These are phyloP conservation scores for Trametopsis cervina DNA, from an alignment of 768 basidiomycete species.

Conservation along the genomic window DNA sequence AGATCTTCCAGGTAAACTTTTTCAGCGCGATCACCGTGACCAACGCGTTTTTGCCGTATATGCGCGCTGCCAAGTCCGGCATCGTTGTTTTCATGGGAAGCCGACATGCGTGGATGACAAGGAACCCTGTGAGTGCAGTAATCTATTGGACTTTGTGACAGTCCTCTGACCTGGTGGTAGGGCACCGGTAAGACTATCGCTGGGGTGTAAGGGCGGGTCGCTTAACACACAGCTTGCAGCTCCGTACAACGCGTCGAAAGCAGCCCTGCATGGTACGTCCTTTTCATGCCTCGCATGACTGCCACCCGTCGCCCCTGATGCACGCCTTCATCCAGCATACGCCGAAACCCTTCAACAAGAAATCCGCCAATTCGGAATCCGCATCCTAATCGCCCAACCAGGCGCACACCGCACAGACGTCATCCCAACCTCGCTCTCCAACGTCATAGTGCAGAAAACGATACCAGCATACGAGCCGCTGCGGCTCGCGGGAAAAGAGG, in stretches of 20 bases:
- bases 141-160: neutral
- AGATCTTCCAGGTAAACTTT: constrained; percentile 31
- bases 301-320: neutral
- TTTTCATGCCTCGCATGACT: too few relatives aligned
- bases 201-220: too few relatives aligned
- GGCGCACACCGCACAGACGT: constrained; percentile 53
- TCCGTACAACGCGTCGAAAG: constrained; percentile 21
- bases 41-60: constrained; percentile 32
- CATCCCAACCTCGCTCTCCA: constrained; percentile 30
- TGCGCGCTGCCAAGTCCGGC: constrained; percentile 25
- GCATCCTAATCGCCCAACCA: constrained; percentile 36
- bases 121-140: constrained; percentile 15
- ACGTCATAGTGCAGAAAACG: constrained; percentile 26
- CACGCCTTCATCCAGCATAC: constrained; percentile 10
- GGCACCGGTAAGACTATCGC: too few relatives aligned
- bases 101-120: constrained; percentile 25
- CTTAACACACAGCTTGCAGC: too few relatives aligned
- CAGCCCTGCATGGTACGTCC: constrained; percentile 21
- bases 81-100: constrained; percentile 29
- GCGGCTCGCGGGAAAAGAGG: neutral
- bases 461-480: constrained; percentile 41
- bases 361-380: constrained; percentile 9
- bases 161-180: neutral
- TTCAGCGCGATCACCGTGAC: constrained; percentile 34
- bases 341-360: constrained; percentile 10